phyloP scores from a whole-genome alignment of 2,329 filamentous ascomycete genomes.

The Phialophora verrucosa region DNA sequence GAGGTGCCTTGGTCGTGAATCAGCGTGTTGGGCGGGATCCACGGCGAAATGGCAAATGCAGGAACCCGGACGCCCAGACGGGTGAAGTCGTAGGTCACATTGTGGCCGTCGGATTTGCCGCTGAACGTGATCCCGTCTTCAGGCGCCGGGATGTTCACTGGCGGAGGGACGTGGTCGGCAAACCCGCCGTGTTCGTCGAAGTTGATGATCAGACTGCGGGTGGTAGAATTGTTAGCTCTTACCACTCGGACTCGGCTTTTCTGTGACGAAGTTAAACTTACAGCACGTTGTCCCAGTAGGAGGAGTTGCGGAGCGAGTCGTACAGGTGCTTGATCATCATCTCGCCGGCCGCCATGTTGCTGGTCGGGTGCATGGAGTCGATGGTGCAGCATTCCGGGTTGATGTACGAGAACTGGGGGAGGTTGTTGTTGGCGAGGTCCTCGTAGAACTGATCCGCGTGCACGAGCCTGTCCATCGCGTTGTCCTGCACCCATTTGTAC shows the following conservation, averaged over 20 bases:
- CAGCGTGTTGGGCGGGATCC: constrained; percentile 39
- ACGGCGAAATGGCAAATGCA: constrained; percentile 30
- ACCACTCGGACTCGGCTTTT: neutral
- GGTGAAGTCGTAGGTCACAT: constrained; percentile 32
- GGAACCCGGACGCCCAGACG: constrained; percentile 31
- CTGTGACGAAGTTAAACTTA: constrained; percentile 3
- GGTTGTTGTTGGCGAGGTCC: constrained; percentile 66
- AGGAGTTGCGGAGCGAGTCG: constrained; percentile 26
- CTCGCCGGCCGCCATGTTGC: constrained; percentile 34
- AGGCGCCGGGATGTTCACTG: constrained; percentile 24
- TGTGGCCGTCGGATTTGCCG: constrained; percentile 29
- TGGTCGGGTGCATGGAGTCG: constrained; percentile 33
- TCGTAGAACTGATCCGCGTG: constrained; percentile 61
- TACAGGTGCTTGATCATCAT: constrained; percentile 33
- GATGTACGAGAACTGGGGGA: constrained; percentile 71
- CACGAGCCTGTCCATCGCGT: constrained; percentile 30
- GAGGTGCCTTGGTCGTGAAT: constrained; percentile 49
- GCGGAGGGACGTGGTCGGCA: constrained; percentile 34
- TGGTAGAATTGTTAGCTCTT: neutral
- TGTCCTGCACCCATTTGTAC: constrained; percentile 35
- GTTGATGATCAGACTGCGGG: constrained; percentile 25
- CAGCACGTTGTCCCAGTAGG: constrained; percentile 31
- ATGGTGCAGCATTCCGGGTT: constrained; percentile 45
- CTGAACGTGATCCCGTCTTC: constrained; percentile 30
- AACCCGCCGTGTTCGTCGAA: constrained; percentile 34